Conservation (phyloP, 2,329 filamentous ascomycete genomes). For the Fusarium nodosum region DNA sequence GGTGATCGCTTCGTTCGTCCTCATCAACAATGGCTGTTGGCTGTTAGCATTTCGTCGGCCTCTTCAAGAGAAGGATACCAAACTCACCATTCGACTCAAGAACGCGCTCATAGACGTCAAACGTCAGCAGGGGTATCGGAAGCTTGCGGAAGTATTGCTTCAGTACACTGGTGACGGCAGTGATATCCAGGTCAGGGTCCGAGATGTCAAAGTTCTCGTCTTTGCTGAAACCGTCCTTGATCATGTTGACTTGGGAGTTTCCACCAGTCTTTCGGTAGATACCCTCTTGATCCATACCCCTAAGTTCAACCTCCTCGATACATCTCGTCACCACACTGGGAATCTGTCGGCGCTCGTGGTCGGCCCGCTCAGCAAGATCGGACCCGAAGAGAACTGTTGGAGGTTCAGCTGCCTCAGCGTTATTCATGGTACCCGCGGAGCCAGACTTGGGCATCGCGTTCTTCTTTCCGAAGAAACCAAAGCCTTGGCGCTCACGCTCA, state of each 20-base stretch:
- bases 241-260: constrained; percentile 87
- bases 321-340: constrained; percentile 92
- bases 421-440: constrained; percentile 59
- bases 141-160: constrained; percentile 98
- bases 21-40: constrained; percentile 72
- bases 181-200: constrained; percentile 93
- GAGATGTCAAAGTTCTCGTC: constrained; percentile 91
- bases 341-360: constrained; percentile 89
- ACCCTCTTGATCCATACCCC: constrained; percentile 97
- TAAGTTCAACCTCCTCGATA: constrained; percentile 94
- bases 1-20: constrained; percentile 75
- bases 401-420: constrained; percentile 63
- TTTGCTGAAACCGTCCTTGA: constrained; percentile 92
- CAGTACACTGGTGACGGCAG: constrained; percentile 92
- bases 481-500: constrained; percentile 67
- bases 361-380: constrained; percentile 86
- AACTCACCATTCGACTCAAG: constrained; percentile 82
- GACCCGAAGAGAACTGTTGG: constrained; percentile 83
- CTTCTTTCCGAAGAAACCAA: constrained; percentile 78
- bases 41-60: constrained; percentile 42
- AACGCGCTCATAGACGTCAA: constrained; percentile 90
- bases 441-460: constrained; percentile 66
- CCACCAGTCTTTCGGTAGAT: constrained; percentile 98
- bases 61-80: background rate
- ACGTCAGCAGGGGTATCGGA: constrained; percentile 89